phyloP scores from a whole-genome alignment of 805 yeast species.

The Scheffersomyces coipomensis region DNA sequence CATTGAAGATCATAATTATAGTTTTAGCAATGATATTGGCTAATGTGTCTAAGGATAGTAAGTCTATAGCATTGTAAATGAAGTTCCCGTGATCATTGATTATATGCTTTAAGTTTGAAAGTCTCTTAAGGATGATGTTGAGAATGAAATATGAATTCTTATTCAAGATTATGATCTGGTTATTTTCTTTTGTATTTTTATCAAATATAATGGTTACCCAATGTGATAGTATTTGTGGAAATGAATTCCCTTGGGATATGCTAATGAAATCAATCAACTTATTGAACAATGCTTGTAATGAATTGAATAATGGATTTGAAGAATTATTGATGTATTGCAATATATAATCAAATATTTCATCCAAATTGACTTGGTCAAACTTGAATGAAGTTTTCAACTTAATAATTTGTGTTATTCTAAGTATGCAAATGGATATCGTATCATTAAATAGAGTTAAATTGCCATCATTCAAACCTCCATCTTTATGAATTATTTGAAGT shows the following conservation, averaged over 20 bases:
- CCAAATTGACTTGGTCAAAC: constrained; percentile 1
- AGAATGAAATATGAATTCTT: constrained; percentile 62
- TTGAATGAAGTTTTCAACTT: too few relatives aligned
- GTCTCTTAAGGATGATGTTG: constrained; percentile 53
- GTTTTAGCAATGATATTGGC: constrained; percentile 69
- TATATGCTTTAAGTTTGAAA: constrained; percentile 40
- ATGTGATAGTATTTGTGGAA: constrained; percentile 20
- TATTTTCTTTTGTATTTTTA: constrained; percentile 3
- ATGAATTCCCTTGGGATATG: constrained; percentile 9
- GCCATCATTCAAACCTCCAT: background rate
- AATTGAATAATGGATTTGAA: constrained; percentile 68
- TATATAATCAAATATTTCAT: constrained; percentile 44
- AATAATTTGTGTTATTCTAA: constrained; percentile 54
- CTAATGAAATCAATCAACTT: constrained; percentile 47
- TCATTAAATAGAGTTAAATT: constrained; percentile 48
- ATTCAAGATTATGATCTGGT: constrained; percentile 19
- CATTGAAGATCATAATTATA: constrained; percentile 31
- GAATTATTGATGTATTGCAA: constrained; percentile 71
- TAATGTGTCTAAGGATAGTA: constrained; percentile 57
- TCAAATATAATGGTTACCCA: constrained; percentile 50
- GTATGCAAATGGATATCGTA: constrained; percentile 62
- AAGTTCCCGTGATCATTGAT: constrained; percentile 45
- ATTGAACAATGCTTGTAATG: constrained; percentile 57
- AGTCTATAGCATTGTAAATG: constrained; percentile 43
- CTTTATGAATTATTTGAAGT: background rate